Conservation (phyloP, 2,329 filamentous ascomycete species). For the Xylaria sp. region DNA sequence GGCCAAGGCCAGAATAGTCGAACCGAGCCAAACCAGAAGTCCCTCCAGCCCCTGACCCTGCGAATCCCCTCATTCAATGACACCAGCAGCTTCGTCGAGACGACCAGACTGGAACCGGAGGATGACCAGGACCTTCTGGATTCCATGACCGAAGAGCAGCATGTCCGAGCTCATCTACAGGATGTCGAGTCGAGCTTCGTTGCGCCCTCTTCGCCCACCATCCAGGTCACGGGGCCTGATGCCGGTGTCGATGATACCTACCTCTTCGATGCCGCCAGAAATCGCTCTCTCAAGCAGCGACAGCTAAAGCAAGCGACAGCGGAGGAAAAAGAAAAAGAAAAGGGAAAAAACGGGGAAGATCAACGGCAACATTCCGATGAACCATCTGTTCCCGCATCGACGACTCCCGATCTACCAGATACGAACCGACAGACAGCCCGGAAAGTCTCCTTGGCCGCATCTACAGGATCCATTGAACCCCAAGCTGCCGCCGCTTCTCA, state of each 20-base stretch:
- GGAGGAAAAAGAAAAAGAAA: neutral
- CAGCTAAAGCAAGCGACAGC: neutral
- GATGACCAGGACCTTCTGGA: conserved; percentile 39
- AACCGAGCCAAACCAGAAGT: neutral
- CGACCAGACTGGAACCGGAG: conserved; percentile 28
- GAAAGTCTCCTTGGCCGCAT: conserved; percentile 7
- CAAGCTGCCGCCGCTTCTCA: conserved; percentile 2
- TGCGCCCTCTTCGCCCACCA: conserved; percentile 52
- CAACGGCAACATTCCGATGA: conserved; percentile 3
- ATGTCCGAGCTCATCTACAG: conserved; percentile 51
- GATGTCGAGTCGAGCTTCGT: conserved; percentile 64
- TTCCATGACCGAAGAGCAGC: conserved; percentile 46
- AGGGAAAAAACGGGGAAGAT: neutral
- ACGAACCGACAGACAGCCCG: conserved; percentile 12
- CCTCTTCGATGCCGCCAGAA: conserved; percentile 47
- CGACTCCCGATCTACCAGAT: conserved; percentile 3
- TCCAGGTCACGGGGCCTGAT: conserved; percentile 39
- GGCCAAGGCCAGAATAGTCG: conserved; percentile 4
- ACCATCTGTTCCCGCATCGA: neutral
- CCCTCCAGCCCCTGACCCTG: conserved; percentile 4
- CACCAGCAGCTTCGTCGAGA: conserved; percentile 30
- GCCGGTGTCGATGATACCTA: conserved; percentile 54
- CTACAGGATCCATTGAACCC: neutral
- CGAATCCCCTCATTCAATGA: conserved; percentile 16
- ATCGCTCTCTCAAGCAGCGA: conserved; percentile 6